Evolutionary conservation across 164 flowering plant genomes (phyloP), one percentile per base, ranked within the genome.

Genomic region (Umbellularia californica): DNA sequence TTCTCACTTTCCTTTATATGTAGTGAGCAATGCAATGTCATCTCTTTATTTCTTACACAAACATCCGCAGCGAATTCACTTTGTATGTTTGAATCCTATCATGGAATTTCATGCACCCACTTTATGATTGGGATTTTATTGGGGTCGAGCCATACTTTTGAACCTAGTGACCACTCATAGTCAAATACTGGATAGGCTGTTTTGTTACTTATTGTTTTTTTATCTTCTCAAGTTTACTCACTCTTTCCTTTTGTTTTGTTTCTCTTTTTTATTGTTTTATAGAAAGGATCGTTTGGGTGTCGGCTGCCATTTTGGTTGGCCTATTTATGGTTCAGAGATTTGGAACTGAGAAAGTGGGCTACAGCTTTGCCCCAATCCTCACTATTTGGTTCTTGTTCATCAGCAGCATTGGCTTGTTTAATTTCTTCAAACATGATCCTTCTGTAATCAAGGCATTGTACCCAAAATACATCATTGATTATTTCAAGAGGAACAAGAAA

Each of bases 341-440:
- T 72, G 97, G 93, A 35, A 90, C 97, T 1, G 92, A 89, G 64
- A 90, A 84, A 82, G 94, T 92, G 11, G 97, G 94, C 24, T 87
- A 81, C 77, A 80, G 65, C 68, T 92, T 92, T 73, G 94, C 97
- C 0, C 95, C 93, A 12, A 84, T 92, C 20, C 78, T 90, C 3
- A 79, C 80, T 17, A 4, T 90, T 15, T 90, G 97, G 97, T 90
- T 92, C 76, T 2, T 71, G 2, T 41, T 85, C 28, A 86, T 81
- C 47, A 83, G 79, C 12, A 82, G 78, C 14, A 84, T 88, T 67
- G 95, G 97, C 2, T 0, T 87, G 64, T 85, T 73, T 79, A 91
- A 91, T 51, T 81, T 91, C 71, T n/a, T 83, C 78, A 85, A 78
- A n/a, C 82, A 65, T 24, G 90, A 91, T 35, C 85, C 88, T 0